Base-by-base conservation (phyloP, 2,329 filamentous ascomycete species). In the Nothopassalora personata region DNA sequence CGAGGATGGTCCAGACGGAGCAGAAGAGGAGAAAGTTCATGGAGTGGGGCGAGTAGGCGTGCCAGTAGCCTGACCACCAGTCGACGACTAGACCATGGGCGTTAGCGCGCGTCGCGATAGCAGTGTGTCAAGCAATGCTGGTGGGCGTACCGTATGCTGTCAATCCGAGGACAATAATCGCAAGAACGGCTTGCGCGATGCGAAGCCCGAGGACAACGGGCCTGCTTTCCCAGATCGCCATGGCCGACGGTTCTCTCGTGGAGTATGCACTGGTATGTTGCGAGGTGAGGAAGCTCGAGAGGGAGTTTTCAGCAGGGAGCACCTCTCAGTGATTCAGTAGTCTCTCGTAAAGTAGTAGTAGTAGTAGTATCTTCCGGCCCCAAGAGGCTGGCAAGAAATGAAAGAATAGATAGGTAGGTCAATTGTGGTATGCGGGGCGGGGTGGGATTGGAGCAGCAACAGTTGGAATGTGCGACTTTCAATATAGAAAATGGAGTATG, bases 1-100 rank as follows among this genome's bases (percentile, higher is more conserved):
- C 77, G 63, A 94, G 80, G 51, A 91, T 73, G 1, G 90, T 88
- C 89, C 90, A 95, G 66, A 91, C 79, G 45, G 85, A 79, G 71
- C 81, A 81, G 81, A 96, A 96, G 75, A 96, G 80, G 75, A 93
- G 82, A 77, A 94, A 96, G 75, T 86, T 86, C 72, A 89, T 78
- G 36, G 81, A 76, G 10, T 81, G 79, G 7, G 87, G 86, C 36
- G 76, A 78, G 54, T 72, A 67, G 70, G 78, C 71, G 71, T 75
- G 75, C 67, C 81, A 87, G 67, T 83, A 79, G 52, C 70, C 66
- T 53, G 75, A 77, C 74, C 77, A 80, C 75, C 77, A 78, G 66
- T 76, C 75, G 43, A 86, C 81, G 62, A 86, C 86, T 89, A 66
- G 50, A 51, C 9, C 5, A 10, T n/a, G 48, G n/a, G 18, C 30